Percentiles rank a stretch among this genome's conserved stretches.
phyloP scores from a whole-genome alignment of 257 asterid genomes.

The Solanum pennellii region DNA sequence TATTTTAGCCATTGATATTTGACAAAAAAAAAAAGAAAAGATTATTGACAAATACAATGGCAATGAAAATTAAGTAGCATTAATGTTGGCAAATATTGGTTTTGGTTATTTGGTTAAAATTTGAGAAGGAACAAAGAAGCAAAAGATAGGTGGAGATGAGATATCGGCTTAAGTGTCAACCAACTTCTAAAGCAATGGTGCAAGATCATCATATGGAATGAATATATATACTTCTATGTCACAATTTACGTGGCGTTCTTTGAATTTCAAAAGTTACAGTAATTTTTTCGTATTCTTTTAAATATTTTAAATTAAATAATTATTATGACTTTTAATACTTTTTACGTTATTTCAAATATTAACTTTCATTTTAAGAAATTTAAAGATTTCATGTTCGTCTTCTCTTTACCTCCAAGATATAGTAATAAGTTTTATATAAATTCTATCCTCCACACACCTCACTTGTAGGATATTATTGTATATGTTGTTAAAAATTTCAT shows the following conservation, averaged over 20 bases:
- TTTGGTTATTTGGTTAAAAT: background rate
- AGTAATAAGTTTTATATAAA: too few relatives aligned
- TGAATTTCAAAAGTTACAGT: rapidly evolving
- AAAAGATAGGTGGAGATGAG: background rate
- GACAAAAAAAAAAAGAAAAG: too few relatives aligned
- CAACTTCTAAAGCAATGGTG: background rate
- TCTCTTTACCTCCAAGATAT: too few relatives aligned
- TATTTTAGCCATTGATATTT: background rate
- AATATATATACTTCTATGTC: background rate
- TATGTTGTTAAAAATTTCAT: background rate
- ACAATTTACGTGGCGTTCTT: rapidly evolving
- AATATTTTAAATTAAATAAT: background rate
- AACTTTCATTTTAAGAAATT: background rate
- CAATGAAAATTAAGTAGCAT: background rate
- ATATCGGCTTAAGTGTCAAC: too few relatives aligned
- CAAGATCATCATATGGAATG: background rate
- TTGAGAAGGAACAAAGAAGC: background rate
- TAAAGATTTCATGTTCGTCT: background rate
- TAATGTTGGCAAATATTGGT: background rate
- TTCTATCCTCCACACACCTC: background rate
- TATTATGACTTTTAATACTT: background rate
- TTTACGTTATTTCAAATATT: background rate
- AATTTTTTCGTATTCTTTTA: background rate
- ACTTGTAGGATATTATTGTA: too few relatives aligned
- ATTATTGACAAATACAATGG: background rate